Base-by-base conservation (phyloP, 2,329 filamentous ascomycete species). In the Fusarium cicatricum region DNA sequence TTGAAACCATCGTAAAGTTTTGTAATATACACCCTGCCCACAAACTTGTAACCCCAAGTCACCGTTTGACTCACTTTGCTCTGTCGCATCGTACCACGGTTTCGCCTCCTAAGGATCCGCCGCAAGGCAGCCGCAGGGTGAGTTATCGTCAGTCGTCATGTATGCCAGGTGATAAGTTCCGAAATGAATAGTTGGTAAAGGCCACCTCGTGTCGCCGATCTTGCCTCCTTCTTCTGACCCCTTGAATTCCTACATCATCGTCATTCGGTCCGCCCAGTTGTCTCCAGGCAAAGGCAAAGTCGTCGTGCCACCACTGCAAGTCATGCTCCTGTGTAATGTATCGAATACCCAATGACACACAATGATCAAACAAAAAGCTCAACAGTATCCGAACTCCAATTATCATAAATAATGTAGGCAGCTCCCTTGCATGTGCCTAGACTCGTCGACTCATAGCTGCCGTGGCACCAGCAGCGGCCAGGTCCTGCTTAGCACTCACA, bases 391-490 rank as follows among this genome's bases (percentile, higher is more conserved):
- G 36, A 66, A 69, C 66, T 68, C 65, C 62, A 56, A 52, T 65
- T 46, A 54, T 66, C 51, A 52, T 68, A 38, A 65, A 60, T 50
- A 54, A 23, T 4, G 21, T 23, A 21, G 32, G 40, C 44, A 31
- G 29, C 41, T 43, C 29, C 37, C 26, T 37, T 16, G 29, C 32
- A 48, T 28, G 54, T 44, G 50, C 43, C 61, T 67, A 82, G 61
- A 71, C 75, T 62, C 82, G 77, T 69, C 83, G 79, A 67, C 75
- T 82, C 84, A 87, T 87, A 54, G 84, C 85, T 39, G 78, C 83
- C 19, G 81, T 82, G 26, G 85, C 85, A 43, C 84, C 84, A 17
- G 81, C 84, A 12, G 84, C 81, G 14, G 85, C 85, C 42, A 86
- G 71, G 64, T 87, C 85, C 61, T 84, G 79, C 72, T 82, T 85